A percentile compares a stretch with the other conserved stretches of the same genome.
Evolutionary conservation across 805 yeast genomes (phyloP).

Genomic region (Starmerella kuoi): DNA sequence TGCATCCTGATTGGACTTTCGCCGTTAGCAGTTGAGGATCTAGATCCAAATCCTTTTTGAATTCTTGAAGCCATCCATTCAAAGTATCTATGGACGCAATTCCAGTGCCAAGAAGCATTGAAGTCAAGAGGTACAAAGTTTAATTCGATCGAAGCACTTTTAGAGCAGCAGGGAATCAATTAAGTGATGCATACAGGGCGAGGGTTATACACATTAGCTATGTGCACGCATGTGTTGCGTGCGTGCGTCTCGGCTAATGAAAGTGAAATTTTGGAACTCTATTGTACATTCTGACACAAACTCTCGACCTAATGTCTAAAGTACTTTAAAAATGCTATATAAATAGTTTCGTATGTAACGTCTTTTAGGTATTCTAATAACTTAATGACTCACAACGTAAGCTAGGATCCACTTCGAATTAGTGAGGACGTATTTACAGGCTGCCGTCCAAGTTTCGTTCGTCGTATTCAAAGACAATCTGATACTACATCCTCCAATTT

Average conservation of each 20-base stretch:
- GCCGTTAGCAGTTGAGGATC: constrained; percentile 3
- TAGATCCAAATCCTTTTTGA: background rate
- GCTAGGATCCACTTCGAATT: constrained; percentile 77
- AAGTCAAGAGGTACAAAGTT: too few relatives aligned
- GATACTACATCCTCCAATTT: constrained; percentile 68
- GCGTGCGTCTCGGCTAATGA: too few relatives aligned
- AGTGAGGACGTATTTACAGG: constrained; percentile 70
- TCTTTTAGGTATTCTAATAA: background rate
- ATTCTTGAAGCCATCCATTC: background rate
- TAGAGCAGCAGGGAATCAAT: too few relatives aligned
- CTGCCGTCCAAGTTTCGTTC: constrained; percentile 77
- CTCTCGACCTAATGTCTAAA: too few relatives aligned
- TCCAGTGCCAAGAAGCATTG: background rate
- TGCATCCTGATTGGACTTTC: constrained; percentile 6
- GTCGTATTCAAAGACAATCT: constrained; percentile 49
- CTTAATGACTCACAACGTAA: constrained; percentile 31
- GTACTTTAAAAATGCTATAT: too few relatives aligned
- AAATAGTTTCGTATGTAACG: too few relatives aligned
- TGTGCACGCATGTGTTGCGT: too few relatives aligned
- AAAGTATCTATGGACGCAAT: constrained; percentile 1
- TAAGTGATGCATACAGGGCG: too few relatives aligned
- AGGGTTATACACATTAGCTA: too few relatives aligned
- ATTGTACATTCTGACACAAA: too few relatives aligned
- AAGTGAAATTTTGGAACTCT: too few relatives aligned
- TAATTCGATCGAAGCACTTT: too few relatives aligned